phyloP scores from a whole-genome alignment of 2,329 filamentous ascomycete species.

The Ascochyta fabae region DNA sequence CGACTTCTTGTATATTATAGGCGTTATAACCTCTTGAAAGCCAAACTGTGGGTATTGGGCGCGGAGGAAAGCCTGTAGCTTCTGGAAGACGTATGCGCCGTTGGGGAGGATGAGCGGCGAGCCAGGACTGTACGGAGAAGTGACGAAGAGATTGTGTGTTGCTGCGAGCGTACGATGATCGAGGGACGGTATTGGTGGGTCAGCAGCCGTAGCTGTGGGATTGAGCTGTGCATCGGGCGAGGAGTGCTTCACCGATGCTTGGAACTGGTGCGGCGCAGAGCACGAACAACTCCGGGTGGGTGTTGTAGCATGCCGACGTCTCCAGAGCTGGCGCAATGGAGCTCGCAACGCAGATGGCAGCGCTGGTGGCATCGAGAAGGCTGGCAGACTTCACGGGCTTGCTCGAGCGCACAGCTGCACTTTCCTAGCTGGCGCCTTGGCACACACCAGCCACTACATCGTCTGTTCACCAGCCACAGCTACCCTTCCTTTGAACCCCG shows the following conservation, averaged over 20 bases:
- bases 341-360: conserved; percentile 29
- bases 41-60: conserved; percentile 85
- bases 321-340: conserved; percentile 15
- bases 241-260: conserved; percentile 30
- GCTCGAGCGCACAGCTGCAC: conserved; percentile 24
- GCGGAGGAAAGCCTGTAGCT: conserved; percentile 79
- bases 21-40: conserved; percentile 87
- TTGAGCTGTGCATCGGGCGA: conserved; percentile 36
- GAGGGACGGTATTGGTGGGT: conserved; percentile 48
- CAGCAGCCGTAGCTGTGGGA: conserved; percentile 35
- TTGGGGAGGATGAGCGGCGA: conserved; percentile 85
- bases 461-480: neutral
- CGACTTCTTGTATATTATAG: conserved; percentile 88
- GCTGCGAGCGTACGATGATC: conserved; percentile 60
- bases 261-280: conserved; percentile 37
- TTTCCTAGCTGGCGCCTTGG: conserved; percentile 37
- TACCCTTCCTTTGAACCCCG: conserved; percentile 4
- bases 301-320: conserved; percentile 10
- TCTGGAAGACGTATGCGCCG: conserved; percentile 82
- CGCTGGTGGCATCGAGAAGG: conserved; percentile 39
- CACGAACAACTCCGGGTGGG: conserved; percentile 41
- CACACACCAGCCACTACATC: conserved; percentile 7
- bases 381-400: conserved; percentile 22
- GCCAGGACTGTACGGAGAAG: conserved; percentile 79
- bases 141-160: conserved; percentile 77